A percentile compares a stretch with the other conserved stretches of the same genome.
These are phyloP conservation scores for Nephelium lappaceum DNA, from an alignment of 345 rosid species.

Conservation along the genomic window DNA sequence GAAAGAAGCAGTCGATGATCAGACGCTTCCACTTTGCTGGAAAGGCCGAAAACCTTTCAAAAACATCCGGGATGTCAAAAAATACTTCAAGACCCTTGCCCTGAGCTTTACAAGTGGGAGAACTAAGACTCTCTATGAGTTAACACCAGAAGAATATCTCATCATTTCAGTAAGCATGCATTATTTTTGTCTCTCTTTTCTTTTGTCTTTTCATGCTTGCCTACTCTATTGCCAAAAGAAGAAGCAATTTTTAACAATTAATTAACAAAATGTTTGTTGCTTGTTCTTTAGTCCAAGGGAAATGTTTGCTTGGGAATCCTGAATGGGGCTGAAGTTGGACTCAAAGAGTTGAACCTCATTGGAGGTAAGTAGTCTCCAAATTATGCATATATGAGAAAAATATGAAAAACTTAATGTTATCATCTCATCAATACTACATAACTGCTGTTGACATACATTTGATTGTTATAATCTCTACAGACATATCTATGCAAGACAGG, in stretches of 20 bases:
- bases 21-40: slow-evolving; percentile 87
- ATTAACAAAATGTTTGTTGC: slow-evolving; percentile 8
- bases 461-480: slow-evolving; percentile 37
- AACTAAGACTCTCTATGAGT: slow-evolving; percentile 51
- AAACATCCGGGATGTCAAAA: slow-evolving; percentile 63
- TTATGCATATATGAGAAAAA: neutral
- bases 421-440: neutral
- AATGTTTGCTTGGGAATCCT: slow-evolving; percentile 89
- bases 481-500: slow-evolving; percentile 91
- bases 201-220: neutral
- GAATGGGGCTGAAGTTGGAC: slow-evolving; percentile 79
- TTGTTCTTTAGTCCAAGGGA: slow-evolving; percentile 57
- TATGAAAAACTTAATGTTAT: neutral
- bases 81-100: slow-evolving; percentile 71
- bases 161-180: slow-evolving; percentile 69
- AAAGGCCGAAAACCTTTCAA: slow-evolving; percentile 79
- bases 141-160: slow-evolving; percentile 76
- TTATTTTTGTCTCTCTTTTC: neutral
- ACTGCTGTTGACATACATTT: neutral
- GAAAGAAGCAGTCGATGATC: slow-evolving; percentile 63
- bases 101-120: slow-evolving; percentile 59
- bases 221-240: neutral
- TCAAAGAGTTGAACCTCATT: slow-evolving; percentile 60
- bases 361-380: slow-evolving; percentile 55
- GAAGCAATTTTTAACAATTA: neutral